Evolutionary conservation across 2,329 filamentous ascomycete species (phyloP), one percentile per base, ranked within the genome.

Genomic region (Coniochaeta sp.): DNA sequence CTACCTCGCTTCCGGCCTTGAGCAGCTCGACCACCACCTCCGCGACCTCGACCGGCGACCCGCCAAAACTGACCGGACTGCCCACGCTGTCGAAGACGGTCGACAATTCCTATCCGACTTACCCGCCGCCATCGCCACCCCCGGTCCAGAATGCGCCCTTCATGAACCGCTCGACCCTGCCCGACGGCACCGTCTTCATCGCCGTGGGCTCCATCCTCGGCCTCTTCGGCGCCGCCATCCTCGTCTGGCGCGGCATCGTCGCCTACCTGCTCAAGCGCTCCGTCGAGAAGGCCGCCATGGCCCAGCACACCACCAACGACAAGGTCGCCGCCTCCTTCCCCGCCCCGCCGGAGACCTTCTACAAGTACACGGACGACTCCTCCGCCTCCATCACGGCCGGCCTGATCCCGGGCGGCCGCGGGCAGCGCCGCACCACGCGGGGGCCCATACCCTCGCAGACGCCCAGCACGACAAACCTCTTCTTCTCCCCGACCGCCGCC

Each of bases 101-200:
- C 57, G 63, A 71, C 57, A 72, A 68, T 16, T 63, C 68, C 4
- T 72, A 80, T 58, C 77, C 77, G 64, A 83, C 84, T 24, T 89
- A 89, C 64, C 90, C 93, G 5, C 77, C 89, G 1, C 81, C 91
- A 4, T 83, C 86, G 28, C 88, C 98, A 2, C 95, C 95, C 8
- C 89, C 92, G 28, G 96, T 90, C 3, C 81, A 84, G 42, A 85
- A 89, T 69, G 95, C 95, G 5, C 92, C 93, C 17, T 99, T 91
- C 72, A 96, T 98, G 91, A 88, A 93, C 70, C 87, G 88, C 68
- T 96, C 92, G 0, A 87, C 77, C 58, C 80, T 93, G 12, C 95
- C 95, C 2, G 90, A 98, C 69, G 95, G 95, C 59, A 97, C 93
- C 4, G 89, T 99, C 61, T 99, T 99, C 77, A 99, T 99, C 68